Base-by-base conservation (phyloP, 306 rosid species). In the Lithocarpus polystachyus region DNA sequence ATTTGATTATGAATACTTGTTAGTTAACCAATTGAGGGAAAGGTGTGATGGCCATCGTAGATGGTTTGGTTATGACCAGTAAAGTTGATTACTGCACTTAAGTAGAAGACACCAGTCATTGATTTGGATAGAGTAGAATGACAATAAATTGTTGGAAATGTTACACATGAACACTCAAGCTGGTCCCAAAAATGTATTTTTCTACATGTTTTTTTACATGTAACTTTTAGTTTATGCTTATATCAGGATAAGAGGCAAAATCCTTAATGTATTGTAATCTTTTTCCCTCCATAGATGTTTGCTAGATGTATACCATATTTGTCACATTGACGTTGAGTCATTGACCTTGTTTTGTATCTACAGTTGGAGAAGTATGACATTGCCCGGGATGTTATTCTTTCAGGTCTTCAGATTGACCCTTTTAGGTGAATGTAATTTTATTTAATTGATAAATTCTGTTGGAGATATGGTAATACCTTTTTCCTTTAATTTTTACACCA, bases 371-470 rank as follows among this genome's bases (percentile, higher is more conserved):
- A 88, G 81, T 93, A 88, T 88, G 97, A 84, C 45, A 57, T 72
- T 74, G 99, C 98, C 55, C 90, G 91, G 77, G 99, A 90, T 84
- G 95, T 82, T 74, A 89, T 95, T 84, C 92, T 93, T 74, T 90
- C 93, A 11, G 99, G 98, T 76, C 99, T 95, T 84, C 98, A 93
- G 81, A 82, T 90, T 68, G 92, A 95, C 77, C 94, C 93, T 75
- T 88, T 83, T 77, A 89, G 99, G 99, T 95, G 89, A 79, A 80
- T 72, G 70, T 78, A 75, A 56, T 57, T 45, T 52, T n/a, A 52
- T 73, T 74, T 18, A 11, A 54, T 13, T 40, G 22, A 74, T n/a
- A 79, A 17, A n/a, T 18, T 67, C 29, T 19, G 40, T 20, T 8
- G 72, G 72, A 67, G 15, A 33, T 33, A 18, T 9, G 24, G 9